Percentiles rank a stretch among this genome's conserved stretches.
Conservation (phyloP, 345 rosid genomes). For the Dipteronia dyeriana region DNA sequence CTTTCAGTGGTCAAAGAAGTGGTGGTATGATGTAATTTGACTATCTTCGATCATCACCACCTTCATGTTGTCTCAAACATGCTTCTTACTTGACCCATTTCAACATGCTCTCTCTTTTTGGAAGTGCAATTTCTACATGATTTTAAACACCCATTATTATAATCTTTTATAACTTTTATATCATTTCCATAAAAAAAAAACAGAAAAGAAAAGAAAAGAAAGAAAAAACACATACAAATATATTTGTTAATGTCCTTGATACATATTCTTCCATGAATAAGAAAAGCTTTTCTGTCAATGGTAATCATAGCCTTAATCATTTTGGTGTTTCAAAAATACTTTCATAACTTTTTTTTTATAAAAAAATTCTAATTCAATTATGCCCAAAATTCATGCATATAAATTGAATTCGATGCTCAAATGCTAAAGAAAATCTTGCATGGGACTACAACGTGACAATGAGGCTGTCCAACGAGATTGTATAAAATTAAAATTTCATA, state of each 20-base stretch:
- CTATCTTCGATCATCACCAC: not conserved
- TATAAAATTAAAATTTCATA: too few species aligned
- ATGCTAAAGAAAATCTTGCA: too few species aligned
- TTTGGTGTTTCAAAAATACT: not conserved
- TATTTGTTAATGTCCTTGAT: too few species aligned
- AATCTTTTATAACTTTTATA: not conserved
- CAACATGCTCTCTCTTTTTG: not conserved
- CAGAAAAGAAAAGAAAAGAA: too few species aligned
- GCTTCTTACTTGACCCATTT: not conserved
- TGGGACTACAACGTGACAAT: too few species aligned
- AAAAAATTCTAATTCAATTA: not conserved
- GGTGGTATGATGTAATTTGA: not conserved
- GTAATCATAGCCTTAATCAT: not conserved
- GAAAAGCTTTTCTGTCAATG: not conserved
- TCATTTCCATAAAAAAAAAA: too few species aligned
- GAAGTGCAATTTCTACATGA: conserved; percentile 6
- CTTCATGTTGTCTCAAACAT: conserved; percentile 6
- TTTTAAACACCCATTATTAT: conserved; percentile 6
- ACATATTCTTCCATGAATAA: too few species aligned
- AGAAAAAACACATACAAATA: too few species aligned
- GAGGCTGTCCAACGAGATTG: too few species aligned
- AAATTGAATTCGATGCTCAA: too few species aligned
- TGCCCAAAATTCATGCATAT: not conserved
- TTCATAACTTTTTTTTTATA: too few species aligned
- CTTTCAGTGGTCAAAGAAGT: not conserved